Conservation (phyloP, 768 basidiomycete genomes). For the Stropharia rugosoannulata region DNA sequence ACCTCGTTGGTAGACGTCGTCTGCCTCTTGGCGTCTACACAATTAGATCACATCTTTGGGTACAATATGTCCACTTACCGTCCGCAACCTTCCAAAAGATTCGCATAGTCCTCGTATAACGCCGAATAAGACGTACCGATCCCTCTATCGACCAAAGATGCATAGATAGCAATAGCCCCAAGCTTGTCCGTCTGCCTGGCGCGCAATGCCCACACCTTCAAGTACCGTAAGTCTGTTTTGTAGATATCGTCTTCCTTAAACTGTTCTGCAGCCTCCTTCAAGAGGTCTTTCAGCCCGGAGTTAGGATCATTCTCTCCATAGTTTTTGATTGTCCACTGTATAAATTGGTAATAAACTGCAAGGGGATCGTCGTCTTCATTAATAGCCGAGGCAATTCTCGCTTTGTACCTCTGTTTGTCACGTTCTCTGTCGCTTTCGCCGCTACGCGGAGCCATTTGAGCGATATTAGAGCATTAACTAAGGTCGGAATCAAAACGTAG, state of each 20-base stretch:
- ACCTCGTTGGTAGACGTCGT: constrained; percentile 77
- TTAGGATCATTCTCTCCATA: constrained; percentile 67
- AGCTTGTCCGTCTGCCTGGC: constrained; percentile 76
- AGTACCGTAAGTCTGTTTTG: constrained; percentile 84
- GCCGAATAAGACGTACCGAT: constrained; percentile 77
- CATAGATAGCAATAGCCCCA: constrained; percentile 68
- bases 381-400: constrained; percentile 49
- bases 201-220: constrained; percentile 90
- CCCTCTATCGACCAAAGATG: constrained; percentile 67
- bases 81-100: constrained; percentile 69
- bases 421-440: constrained; percentile 24
- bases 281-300: constrained; percentile 76
- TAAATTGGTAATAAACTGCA: constrained; percentile 80
- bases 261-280: constrained; percentile 80
- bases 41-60: background rate
- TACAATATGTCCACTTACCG: constrained; percentile 44
- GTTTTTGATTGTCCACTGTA: constrained; percentile 85
- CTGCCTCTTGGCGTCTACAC: constrained; percentile 71
- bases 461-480: background rate
- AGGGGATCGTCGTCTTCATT: constrained; percentile 85
- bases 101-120: constrained; percentile 91
- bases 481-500: background rate
- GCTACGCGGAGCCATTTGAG: background rate
- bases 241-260: constrained; percentile 86
- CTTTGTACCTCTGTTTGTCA: constrained; percentile 35